Evolutionary conservation across 345 rosid species (phyloP).

Genomic region (Xanthoceras sorbifolium): DNA sequence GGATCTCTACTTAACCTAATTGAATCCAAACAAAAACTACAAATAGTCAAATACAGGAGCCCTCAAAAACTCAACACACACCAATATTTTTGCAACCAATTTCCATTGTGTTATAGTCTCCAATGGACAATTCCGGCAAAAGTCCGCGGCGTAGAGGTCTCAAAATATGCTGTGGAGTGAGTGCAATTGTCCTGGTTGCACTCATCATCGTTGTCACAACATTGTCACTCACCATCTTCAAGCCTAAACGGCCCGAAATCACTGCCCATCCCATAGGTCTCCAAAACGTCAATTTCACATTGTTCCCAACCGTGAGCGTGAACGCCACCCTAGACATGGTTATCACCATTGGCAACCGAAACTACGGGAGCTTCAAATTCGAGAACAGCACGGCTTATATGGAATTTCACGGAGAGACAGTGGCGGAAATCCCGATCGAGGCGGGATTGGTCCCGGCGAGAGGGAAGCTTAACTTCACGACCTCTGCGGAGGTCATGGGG

Average conservation of each 20-base stretch:
- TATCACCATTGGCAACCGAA: conserved; percentile 39
- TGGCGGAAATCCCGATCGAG: conserved; percentile 29
- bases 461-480: conserved; percentile 30
- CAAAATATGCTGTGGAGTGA: conserved; percentile 32
- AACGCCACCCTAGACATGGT: conserved; percentile 33
- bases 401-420: conserved; percentile 26
- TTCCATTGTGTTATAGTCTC: not conserved
- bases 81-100: no score
- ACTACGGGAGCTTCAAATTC: conserved; percentile 48
- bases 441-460: conserved; percentile 28
- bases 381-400: conserved; percentile 27
- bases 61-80: no score
- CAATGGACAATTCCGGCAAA: conserved; percentile 6
- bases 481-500: conserved; percentile 28
- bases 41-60: no score
- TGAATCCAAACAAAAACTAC: not conserved
- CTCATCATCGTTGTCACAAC: conserved; percentile 22
- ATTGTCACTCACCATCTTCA: conserved; percentile 43
- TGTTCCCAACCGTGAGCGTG: not conserved
- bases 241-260: conserved; percentile 43
- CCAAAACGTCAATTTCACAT: conserved; percentile 14
- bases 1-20: not conserved
- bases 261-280: conserved; percentile 33
- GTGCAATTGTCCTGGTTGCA: conserved; percentile 24
- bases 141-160: conserved; percentile 22